phyloP scores from a whole-genome alignment of 1,139 yeast genomes.

The Geotrichum siamense region DNA sequence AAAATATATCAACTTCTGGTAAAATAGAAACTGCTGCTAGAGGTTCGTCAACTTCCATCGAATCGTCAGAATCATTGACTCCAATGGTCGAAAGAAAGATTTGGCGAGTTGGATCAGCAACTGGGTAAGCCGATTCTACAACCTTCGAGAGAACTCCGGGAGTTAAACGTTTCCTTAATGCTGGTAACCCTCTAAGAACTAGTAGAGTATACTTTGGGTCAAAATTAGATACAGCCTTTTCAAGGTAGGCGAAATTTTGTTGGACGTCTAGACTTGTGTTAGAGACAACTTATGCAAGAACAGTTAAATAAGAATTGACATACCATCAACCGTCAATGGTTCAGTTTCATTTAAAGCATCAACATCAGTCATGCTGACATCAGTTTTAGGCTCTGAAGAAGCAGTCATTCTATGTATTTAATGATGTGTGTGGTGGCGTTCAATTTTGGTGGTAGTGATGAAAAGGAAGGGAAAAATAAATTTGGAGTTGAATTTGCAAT shows the following conservation, averaged over 20 bases:
- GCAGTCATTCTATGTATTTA: slow-evolving; percentile 6
- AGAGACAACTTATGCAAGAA: slow-evolving; percentile 38
- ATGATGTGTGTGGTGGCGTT: slow-evolving; percentile 4
- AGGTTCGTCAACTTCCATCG: slow-evolving; percentile 28
- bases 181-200: slow-evolving; percentile 75
- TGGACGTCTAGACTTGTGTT: slow-evolving; percentile 44
- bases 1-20: slow-evolving; percentile 76
- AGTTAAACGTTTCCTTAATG: slow-evolving; percentile 58
- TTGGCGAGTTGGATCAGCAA: slow-evolving; percentile 39
- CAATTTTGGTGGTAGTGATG: slow-evolving; percentile 14
- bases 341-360: slow-evolving; percentile 11
- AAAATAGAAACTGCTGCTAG: slow-evolving; percentile 36
- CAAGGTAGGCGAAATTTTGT: slow-evolving; percentile 48
- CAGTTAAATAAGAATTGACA: slow-evolving; percentile 21
- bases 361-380: slow-evolving; percentile 12
- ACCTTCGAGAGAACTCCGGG: slow-evolving; percentile 48
- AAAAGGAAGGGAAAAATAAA: slow-evolving; percentile 6
- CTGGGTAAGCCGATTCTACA: slow-evolving; percentile 49
- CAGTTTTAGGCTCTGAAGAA: slow-evolving; percentile 10
- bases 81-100: slow-evolving; percentile 40
- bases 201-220: slow-evolving; percentile 86
- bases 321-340: slow-evolving; percentile 19
- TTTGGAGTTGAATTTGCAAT: too few relatives aligned
- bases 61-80: slow-evolving; percentile 10
- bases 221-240: slow-evolving; percentile 65